Evolutionary conservation across 805 yeast species (phyloP).

Genomic region (Candida morakotiae): DNA sequence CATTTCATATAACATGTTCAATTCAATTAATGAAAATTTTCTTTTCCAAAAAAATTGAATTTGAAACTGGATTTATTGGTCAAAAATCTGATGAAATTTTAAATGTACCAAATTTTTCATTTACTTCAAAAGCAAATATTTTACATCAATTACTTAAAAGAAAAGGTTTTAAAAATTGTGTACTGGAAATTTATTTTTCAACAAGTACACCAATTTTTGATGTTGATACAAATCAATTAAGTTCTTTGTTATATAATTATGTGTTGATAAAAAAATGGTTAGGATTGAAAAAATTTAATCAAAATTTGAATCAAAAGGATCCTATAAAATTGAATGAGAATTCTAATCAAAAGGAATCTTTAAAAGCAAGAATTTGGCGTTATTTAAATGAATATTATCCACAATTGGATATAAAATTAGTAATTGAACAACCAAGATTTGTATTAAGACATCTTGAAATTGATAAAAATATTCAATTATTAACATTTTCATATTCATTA

Average conservation of each 20-base stretch:
- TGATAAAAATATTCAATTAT: constrained; percentile 13
- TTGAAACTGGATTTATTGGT: constrained; percentile 6
- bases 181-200: constrained; percentile 33
- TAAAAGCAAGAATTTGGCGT: constrained; percentile 7
- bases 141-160: constrained; percentile 29
- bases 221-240: constrained; percentile 27
- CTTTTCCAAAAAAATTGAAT: constrained; percentile 12
- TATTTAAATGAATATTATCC: constrained; percentile 30
- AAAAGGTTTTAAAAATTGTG: constrained; percentile 32
- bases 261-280: constrained; percentile 25
- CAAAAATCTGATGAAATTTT: constrained; percentile 23
- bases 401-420: constrained; percentile 22
- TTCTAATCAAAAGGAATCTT: neutral
- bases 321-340: neutral
- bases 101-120: constrained; percentile 30
- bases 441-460: constrained; percentile 16
- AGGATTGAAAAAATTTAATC: constrained; percentile 14
- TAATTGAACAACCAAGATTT: constrained; percentile 31
- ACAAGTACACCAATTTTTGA: constrained; percentile 38
- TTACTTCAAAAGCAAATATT: constrained; percentile 33
- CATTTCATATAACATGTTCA: constrained; percentile 30
- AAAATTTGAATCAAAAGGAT: neutral
- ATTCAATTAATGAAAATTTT: constrained; percentile 27
- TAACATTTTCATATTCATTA: constrained; percentile 32
- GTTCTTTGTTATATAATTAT: constrained; percentile 30